Percentiles rank a stretch among this genome's conserved stretches.
Conservation (phyloP, 176 grass and related monocot species). For the Carex kokanica region DNA sequence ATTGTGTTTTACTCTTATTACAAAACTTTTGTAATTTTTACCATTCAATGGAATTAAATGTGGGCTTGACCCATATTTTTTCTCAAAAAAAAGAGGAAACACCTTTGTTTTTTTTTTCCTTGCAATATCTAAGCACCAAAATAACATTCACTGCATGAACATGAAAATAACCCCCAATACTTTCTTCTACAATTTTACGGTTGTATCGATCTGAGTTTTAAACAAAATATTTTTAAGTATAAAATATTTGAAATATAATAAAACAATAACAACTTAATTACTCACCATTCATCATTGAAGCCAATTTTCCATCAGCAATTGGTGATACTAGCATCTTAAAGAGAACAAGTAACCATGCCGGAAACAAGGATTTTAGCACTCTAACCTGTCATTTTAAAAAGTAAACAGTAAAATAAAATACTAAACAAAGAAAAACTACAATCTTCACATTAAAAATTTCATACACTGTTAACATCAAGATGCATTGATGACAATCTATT, state of each 20-base stretch:
- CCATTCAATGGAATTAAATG: no score
- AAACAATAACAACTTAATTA: constrained; percentile 10
- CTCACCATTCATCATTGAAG: constrained; percentile 71
- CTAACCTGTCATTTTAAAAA: constrained; percentile 45
- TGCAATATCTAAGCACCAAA: not conserved
- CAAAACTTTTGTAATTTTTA: no score
- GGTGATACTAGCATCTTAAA: constrained; percentile 83
- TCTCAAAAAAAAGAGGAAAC: not conserved
- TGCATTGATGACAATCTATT: no score
- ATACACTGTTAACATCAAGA: not conserved
- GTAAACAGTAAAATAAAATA: not conserved
- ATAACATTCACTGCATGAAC: not conserved
- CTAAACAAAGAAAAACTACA: not conserved
- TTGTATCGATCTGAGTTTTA: not conserved
- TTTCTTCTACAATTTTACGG: not conserved
- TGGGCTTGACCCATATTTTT: no score
- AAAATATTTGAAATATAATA: not conserved
- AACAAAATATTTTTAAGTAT: not conserved
- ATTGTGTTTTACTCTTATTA: no score
- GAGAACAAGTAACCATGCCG: constrained; percentile 58
- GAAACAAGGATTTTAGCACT: constrained; percentile 67
- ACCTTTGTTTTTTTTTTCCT: not conserved
- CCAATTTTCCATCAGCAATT: constrained; percentile 59
- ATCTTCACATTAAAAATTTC: not conserved
- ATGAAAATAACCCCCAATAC: not conserved